Base-by-base conservation (phyloP, 768 basidiomycete genomes). In the Vararia minispora region DNA sequence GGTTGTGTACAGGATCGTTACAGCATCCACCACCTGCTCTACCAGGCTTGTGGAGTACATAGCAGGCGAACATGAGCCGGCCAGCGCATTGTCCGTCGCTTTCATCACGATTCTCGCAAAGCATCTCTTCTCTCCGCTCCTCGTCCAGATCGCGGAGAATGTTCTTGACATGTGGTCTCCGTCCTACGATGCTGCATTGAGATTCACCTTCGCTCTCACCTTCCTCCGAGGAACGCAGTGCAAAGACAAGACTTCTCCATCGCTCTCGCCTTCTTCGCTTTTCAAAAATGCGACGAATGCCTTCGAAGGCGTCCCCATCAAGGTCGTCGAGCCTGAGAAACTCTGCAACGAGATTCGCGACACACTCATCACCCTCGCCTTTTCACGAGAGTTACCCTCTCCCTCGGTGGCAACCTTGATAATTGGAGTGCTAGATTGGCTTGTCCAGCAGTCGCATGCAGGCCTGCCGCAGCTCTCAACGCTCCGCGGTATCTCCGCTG, bases 351-450 rank as follows among this genome's bases (percentile, higher is more conserved):
- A 66, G 31, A 49, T 66, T 6, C 64, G 67, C 17, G 61, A 59
- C 27, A 55, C 55, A 10, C 47, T 65, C 16, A 48, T 60, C 9
- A 48, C 49, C 0, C 44, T 65, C 12, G 53, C 57, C 24, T 34
- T 35, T 39, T 50, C 34, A 45, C 54, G 22, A 47, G 49, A 4
- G 2, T 4, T 21, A 4, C 13, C 2, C 35, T 73, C 14, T 59
- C 64, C 33, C 41, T 48, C 27, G 61, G 64, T 14, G 58, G 64
- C 72, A 11, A 60, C 61, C 17, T 51, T 50, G 5, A 43, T 67
- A 7, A 50, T 76, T 13, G 53, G 62, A 4, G 57, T 73, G 1
- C 59, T 82, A n/a, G 60, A 66, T 37, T 81, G 78, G 76, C 59
- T 78, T n/a, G 41, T 46, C 18, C 32, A 37, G 4, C 40, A 35